Conservation (phyloP, 1,139 yeast species). For the Kodamaea arcana region DNA sequence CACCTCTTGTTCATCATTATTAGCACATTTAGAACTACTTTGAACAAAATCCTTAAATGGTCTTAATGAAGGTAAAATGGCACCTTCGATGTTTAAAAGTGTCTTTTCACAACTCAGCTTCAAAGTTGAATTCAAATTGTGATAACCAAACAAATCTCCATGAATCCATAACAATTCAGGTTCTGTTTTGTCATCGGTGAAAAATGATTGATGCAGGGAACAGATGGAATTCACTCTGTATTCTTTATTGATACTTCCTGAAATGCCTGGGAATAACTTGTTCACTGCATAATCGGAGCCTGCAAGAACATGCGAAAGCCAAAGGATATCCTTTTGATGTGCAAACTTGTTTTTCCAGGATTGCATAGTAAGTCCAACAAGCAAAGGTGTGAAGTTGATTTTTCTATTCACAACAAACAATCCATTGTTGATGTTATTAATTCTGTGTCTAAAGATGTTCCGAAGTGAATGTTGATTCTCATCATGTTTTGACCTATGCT, state of each 20-base stretch:
- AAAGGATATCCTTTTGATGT: slow-evolving; percentile 10
- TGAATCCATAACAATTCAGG: slow-evolving; percentile 11
- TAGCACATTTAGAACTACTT: slow-evolving; percentile 1
- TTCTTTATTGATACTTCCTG: slow-evolving; percentile 8
- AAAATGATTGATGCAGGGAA: slow-evolving; percentile 9
- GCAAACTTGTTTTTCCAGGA: slow-evolving; percentile 7
- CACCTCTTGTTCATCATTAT: background rate
- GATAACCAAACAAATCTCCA: slow-evolving; percentile 6
- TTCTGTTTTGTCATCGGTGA: slow-evolving; percentile 9
- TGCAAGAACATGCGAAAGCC: slow-evolving; percentile 12
- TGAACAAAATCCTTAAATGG: slow-evolving; percentile 11
- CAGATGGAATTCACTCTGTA: slow-evolving; percentile 9
- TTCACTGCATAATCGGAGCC: slow-evolving; percentile 8
- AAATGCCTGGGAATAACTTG: slow-evolving; percentile 9
- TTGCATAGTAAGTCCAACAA: slow-evolving; percentile 9
- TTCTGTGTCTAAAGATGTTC: slow-evolving; percentile 4
- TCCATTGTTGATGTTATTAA: slow-evolving; percentile 5
- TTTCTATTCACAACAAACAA: slow-evolving; percentile 10
- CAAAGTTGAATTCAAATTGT: slow-evolving; percentile 3
- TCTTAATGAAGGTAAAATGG: slow-evolving; percentile 11
- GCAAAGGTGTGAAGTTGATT: slow-evolving; percentile 7
- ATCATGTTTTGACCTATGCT: too few species aligned
- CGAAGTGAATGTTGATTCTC: background rate
- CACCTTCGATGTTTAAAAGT: slow-evolving; percentile 7
- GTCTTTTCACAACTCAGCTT: slow-evolving; percentile 2